phyloP scores from a whole-genome alignment of 1,284 basidiomycete genomes.

The Peniophora sp. region DNA sequence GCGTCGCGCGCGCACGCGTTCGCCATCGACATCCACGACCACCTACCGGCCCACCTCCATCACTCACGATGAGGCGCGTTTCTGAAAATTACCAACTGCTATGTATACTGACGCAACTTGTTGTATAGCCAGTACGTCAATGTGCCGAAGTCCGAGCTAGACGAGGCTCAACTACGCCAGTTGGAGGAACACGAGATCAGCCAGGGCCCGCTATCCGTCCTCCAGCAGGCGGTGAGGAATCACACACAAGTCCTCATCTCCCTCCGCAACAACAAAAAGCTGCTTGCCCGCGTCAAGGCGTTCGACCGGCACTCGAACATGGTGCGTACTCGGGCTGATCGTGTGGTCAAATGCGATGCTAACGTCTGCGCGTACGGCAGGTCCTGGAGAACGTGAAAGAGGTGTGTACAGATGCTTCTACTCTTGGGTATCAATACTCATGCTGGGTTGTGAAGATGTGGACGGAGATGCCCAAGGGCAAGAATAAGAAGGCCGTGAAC shows the following conservation, averaged over 20 bases:
- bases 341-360: neutral
- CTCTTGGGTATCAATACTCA: conserved; percentile 4
- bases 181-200: conserved; percentile 97
- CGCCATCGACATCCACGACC: neutral
- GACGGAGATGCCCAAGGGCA: conserved; percentile 97
- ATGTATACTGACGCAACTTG: conserved; percentile 3
- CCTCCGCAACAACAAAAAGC: conserved; percentile 97
- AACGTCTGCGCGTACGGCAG: conserved; percentile 28
- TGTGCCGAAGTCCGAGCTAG: conserved; percentile 94
- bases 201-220: conserved; percentile 93
- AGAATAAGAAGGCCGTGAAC: conserved; percentile 98
- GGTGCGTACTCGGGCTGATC: conserved; percentile 43
- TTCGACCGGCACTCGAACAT: conserved; percentile 99
- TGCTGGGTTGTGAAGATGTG: conserved; percentile 68
- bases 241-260: conserved; percentile 97
- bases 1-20: neutral
- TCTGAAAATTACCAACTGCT: neutral
- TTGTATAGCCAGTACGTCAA: conserved; percentile 86
- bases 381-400: conserved; percentile 97
- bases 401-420: conserved; percentile 32
- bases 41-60: neutral
- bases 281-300: conserved; percentile 95
- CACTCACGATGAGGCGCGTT: conserved; percentile 25
- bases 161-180: conserved; percentile 92
- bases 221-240: conserved; percentile 97